Evolutionary conservation across 2,329 filamentous ascomycete genomes (phyloP).

Genomic region (Trichocomaceae sp.): DNA sequence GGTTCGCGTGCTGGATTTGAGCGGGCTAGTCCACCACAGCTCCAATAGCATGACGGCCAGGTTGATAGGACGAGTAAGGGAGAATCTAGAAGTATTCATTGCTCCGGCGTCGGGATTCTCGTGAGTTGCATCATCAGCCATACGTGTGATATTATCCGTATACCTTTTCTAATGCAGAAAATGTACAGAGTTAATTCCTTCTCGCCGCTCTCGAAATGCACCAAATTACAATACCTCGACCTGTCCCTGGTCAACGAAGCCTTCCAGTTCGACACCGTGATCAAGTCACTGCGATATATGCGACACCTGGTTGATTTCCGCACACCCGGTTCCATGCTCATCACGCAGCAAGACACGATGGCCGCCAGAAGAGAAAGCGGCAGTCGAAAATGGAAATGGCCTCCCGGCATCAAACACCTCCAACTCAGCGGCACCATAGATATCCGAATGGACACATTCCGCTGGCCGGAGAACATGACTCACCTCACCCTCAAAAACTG

Average conservation of each 20-base stretch:
- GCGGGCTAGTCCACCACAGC: slow-evolving; percentile 52
- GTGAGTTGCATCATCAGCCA: slow-evolving; percentile 31
- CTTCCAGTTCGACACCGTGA: slow-evolving; percentile 44
- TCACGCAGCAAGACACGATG: slow-evolving; percentile 13
- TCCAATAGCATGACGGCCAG: slow-evolving; percentile 53
- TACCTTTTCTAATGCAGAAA: not conserved
- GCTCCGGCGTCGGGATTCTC: slow-evolving; percentile 55
- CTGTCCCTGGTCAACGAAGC: slow-evolving; percentile 48
- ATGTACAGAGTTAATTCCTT: slow-evolving; percentile 51
- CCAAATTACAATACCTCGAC: slow-evolving; percentile 44
- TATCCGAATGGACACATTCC: slow-evolving; percentile 18
- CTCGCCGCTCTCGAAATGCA: slow-evolving; percentile 51
- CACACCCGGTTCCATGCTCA: slow-evolving; percentile 33
- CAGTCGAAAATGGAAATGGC: slow-evolving; percentile 22
- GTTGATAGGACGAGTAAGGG: slow-evolving; percentile 49
- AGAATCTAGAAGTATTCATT: slow-evolving; percentile 47
- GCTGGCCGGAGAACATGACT: slow-evolving; percentile 24
- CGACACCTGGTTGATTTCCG: slow-evolving; percentile 39
- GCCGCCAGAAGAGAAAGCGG: not conserved
- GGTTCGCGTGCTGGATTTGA: slow-evolving; percentile 49
- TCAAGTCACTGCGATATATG: slow-evolving; percentile 46
- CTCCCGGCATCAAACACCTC: slow-evolving; percentile 20
- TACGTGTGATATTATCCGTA: no score
- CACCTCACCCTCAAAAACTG: slow-evolving; percentile 23
- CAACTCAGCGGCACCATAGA: slow-evolving; percentile 23